Base-by-base conservation (phyloP, 129 eudicot species). In the Flaveria ramosissima region DNA sequence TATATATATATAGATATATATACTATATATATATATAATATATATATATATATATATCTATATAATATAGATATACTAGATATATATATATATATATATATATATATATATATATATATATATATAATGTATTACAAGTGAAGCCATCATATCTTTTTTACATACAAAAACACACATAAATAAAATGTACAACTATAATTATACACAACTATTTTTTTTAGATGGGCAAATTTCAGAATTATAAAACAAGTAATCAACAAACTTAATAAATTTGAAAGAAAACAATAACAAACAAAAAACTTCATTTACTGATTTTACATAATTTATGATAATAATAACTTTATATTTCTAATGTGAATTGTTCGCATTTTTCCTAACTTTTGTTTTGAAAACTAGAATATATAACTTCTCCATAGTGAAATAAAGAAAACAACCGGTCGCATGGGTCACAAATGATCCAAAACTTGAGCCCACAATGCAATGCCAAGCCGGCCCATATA, bases 401-500 rank as follows among this genome's bases (percentile, higher is more conserved):
- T 84, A 89, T 21, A 92, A 78, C 17, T 87, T 87, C 17, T 92
- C 97, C 88, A 89, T 87, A 1, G 91, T 85, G 63, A 92, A 92
- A 83, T 92, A 92, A 45, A 87, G 83, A 77, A 92, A 92, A 55
- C 96, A 72, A 6, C 96, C 96, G 11, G 91, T 92, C 41, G 92
- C 85, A 62, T 92, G 96, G 32, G 97, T 92, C 27, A 92, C 97
- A 80, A 85, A 92, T 53, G 97, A 92, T 16, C 97, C 97, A 46
- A 92, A 92, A 73, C 91, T 92, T 74, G 97, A 89, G 75, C 97
- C 97, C 86, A 87, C 97, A 1, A 92, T 92, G 82, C 97, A 92
- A 72, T 92, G 97, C 97, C 97, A 92, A n/a, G 97, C 87, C 78
- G 97, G 96, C 63, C 97, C 97, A 80, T 92, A 92, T 3, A 89